Evolutionary conservation across 768 basidiomycete genomes (phyloP), one percentile per base, ranked within the genome.

Genomic region (Kwoniella europaea): DNA sequence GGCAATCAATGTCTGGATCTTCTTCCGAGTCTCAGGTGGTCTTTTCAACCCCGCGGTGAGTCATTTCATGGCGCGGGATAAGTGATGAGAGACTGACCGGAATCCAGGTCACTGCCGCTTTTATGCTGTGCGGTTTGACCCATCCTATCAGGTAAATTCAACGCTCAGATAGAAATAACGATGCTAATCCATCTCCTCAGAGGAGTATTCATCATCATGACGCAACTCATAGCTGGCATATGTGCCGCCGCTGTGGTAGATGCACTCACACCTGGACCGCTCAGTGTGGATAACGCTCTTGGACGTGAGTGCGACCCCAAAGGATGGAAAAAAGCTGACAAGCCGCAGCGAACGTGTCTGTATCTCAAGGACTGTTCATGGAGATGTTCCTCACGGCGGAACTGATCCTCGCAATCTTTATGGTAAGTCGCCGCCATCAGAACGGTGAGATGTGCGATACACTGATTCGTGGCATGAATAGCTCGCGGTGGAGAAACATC

Each of bases 1-100:
- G 16, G 64, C 64, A 12, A 53, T 65, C 46, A 65, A 65, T 53
- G 64, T 50, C 10, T 65, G 64, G 64, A 55, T 65, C 18, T 65
- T 65, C 29, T 65, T 50, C 35, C 20, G 64, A 42, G 52, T 65
- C 13, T 50, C 64, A 3, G 64, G 64, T 53, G 64, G 64, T 12
- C 52, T 65, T 10, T 65, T 65, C 53, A 65, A 65, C 20, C 64
- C 64, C 13, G 64, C 64, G 1, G 64, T 65, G 29, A 52, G 64
- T 54, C 24, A n/a, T 1, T 10, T 1, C 16, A 12, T 35, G 35
- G 35, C 35, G 7, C 35, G 35, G 35, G 35, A 35, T 35, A 9
- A 16, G 18, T 50, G 46, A 13, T 50, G 18, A 10, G 46, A 50
- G 12, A 50, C 46, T 50, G 18, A 13, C 13, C 10, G 46, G 18